phyloP scores from a whole-genome alignment of 345 rosid species.

The Linum usitatissimum region DNA sequence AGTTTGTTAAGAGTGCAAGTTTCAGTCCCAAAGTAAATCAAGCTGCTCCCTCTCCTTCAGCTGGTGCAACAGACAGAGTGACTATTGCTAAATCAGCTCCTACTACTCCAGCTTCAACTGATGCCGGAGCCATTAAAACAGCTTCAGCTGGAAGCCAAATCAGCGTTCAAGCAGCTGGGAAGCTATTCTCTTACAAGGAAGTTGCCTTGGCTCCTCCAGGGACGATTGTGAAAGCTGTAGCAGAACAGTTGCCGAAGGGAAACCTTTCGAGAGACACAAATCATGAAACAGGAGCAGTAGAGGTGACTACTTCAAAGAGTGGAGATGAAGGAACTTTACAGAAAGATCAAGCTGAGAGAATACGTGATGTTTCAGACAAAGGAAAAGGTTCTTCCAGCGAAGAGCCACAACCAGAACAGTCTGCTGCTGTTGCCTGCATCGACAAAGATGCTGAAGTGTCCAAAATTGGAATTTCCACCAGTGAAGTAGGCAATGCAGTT shows the following conservation, averaged over 20 bases:
- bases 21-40: slow-evolving; percentile 50
- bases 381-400: slow-evolving; percentile 17
- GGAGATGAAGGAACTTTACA: slow-evolving; percentile 25
- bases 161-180: slow-evolving; percentile 69
- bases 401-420: slow-evolving; percentile 25
- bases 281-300: slow-evolving; percentile 27
- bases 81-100: slow-evolving; percentile 41
- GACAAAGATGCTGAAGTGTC: slow-evolving; percentile 15
- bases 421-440: slow-evolving; percentile 4
- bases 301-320: slow-evolving; percentile 18
- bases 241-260: slow-evolving; percentile 61
- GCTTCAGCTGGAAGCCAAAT: slow-evolving; percentile 37
- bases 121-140: slow-evolving; percentile 39
- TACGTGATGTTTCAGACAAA: slow-evolving; percentile 22
- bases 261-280: slow-evolving; percentile 22
- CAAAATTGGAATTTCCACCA: slow-evolving; percentile 13
- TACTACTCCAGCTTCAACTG: slow-evolving; percentile 37
- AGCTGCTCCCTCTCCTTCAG: slow-evolving; percentile 19
- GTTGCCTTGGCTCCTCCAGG: slow-evolving; percentile 98
- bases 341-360: slow-evolving; percentile 25
- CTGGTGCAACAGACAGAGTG: slow-evolving; percentile 35
- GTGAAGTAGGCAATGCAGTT: slow-evolving; percentile 22
- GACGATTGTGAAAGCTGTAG: slow-evolving; percentile 74
- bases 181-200: slow-evolving; percentile 89
- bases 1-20: slow-evolving; percentile 60